Conservation (phyloP, 345 rosid genomes). For the Citrus reticulata region DNA sequence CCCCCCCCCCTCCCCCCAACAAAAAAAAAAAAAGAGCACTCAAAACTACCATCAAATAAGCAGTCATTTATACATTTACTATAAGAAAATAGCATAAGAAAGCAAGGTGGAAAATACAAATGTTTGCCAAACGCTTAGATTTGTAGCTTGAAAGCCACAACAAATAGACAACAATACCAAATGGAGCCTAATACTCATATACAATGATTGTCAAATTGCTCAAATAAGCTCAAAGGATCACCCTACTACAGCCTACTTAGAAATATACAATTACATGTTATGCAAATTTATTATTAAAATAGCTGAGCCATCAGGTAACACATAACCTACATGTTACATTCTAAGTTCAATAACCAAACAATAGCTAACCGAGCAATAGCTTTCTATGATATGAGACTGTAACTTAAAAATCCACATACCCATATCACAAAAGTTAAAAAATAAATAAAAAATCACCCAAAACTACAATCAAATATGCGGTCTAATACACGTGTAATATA, state of each 20-base stretch:
- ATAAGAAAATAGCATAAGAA: neutral
- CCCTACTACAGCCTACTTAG: neutral
- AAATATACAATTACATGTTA: neutral
- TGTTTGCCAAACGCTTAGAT: no score
- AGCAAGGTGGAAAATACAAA: slow-evolving; percentile 20
- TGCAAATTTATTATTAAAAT: neutral
- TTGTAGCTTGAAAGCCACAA: no score
- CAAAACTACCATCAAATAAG: no score
- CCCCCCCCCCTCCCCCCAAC: no score
- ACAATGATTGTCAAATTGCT: neutral
- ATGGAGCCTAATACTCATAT: neutral
- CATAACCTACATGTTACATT: neutral
- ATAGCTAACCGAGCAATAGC: neutral
- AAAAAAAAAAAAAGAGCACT: neutral
- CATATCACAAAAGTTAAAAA: no score
- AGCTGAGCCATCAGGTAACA: neutral
- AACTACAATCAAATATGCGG: neutral
- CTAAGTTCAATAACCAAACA: neutral
- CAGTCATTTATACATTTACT: neutral
- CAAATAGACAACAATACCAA: no score
- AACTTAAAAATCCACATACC: no score
- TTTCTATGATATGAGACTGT: no score
- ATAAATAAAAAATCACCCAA: no score
- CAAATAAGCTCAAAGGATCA: neutral
- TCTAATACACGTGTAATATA: neutral